phyloP scores from a whole-genome alignment of 2,329 filamentous ascomycete genomes.

The Cercospora canescens region DNA sequence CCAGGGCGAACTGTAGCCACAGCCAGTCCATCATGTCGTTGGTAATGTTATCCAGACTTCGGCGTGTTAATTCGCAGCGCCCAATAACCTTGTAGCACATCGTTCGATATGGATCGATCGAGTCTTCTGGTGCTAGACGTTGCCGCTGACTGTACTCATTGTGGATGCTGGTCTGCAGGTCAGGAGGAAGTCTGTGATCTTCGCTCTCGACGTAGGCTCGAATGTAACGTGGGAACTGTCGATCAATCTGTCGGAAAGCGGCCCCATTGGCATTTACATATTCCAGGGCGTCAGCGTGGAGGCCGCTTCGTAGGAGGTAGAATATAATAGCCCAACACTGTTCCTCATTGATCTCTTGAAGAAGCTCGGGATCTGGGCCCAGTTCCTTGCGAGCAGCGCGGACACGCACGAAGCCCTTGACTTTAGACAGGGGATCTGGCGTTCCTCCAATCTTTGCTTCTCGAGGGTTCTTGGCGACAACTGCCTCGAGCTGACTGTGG shows the following conservation, averaged over 20 bases:
- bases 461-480: conserved; percentile 78
- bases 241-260: conserved; percentile 86
- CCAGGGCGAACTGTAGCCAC: conserved; percentile 65
- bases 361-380: conserved; percentile 67
- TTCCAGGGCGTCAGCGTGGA: conserved; percentile 77
- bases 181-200: conserved; percentile 74
- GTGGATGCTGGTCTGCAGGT: conserved; percentile 82
- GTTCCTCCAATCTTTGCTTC: conserved; percentile 89
- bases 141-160: conserved; percentile 85
- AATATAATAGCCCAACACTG: conserved; percentile 94
- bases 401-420: conserved; percentile 87
- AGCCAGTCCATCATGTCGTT: conserved; percentile 67
- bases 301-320: conserved; percentile 82
- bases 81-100: conserved; percentile 98
- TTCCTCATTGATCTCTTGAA: conserved; percentile 75
- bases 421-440: conserved; percentile 84
- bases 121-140: conserved; percentile 80
- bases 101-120: conserved; percentile 91
- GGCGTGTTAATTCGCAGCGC: conserved; percentile 62
- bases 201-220: conserved; percentile 75
- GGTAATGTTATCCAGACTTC: conserved; percentile 58
- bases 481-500: conserved; percentile 71
- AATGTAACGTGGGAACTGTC: conserved; percentile 86
- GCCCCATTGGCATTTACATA: conserved; percentile 80
- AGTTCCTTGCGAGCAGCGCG: conserved; percentile 79